Percentiles rank a stretch among this genome's conserved stretches.
phyloP scores from a whole-genome alignment of 2,329 filamentous ascomycete species.

The Phyllosticta capitalensis region DNA sequence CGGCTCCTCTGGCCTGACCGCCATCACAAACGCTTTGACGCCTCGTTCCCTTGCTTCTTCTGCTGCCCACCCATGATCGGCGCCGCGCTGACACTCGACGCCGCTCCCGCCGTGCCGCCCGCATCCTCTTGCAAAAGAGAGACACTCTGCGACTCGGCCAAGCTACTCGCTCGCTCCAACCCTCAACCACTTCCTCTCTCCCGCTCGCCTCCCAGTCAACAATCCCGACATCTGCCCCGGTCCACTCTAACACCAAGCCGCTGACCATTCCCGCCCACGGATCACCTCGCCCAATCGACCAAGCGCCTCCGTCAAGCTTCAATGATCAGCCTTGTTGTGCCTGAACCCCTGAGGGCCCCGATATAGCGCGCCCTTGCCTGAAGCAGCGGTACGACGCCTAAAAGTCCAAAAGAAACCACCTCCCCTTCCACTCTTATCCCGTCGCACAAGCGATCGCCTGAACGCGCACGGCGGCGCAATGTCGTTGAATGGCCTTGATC shows the following conservation, averaged over 20 bases:
- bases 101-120: not conserved
- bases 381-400: not conserved
- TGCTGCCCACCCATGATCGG: not conserved
- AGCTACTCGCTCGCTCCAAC: not conserved
- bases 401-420: not conserved
- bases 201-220: not conserved
- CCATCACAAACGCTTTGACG: not conserved
- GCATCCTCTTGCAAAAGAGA: not conserved
- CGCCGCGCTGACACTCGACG: not conserved
- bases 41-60: not conserved
- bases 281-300: conserved; percentile 1
- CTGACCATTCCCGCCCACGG: not conserved
- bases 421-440: conserved; percentile 10
- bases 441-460: conserved; percentile 5
- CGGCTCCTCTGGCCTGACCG: not conserved
- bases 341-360: conserved; percentile 12
- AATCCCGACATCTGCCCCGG: not conserved
- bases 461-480: conserved; percentile 39
- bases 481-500: conserved; percentile 94
- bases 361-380: conserved; percentile 10
- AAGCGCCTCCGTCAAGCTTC: conserved; percentile 3
- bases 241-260: not conserved
- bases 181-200: not conserved
- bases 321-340: conserved; percentile 11
- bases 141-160: not conserved